A percentile compares a stretch with the other conserved stretches of the same genome.
Evolutionary conservation across 768 basidiomycete genomes (phyloP).

Genomic region (Russula emetica): DNA sequence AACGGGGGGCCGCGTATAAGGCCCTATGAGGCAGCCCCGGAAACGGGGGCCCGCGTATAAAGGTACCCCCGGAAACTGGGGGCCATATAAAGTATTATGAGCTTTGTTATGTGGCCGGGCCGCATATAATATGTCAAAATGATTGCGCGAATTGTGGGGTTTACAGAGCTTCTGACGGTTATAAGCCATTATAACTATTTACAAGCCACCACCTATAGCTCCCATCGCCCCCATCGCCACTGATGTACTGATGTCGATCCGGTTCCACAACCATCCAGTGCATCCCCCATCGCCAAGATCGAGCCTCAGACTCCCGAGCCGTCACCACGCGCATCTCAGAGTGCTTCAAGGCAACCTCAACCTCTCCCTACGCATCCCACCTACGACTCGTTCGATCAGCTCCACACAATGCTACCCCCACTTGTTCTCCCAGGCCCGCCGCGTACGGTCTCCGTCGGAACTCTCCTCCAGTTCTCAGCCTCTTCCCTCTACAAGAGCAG

Average conservation of each 20-base stretch:
- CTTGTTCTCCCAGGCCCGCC: slow-evolving; percentile 11
- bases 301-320: slow-evolving; percentile 24
- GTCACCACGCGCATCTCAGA: slow-evolving; percentile 12
- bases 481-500: slow-evolving; percentile 18
- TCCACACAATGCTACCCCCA: slow-evolving; percentile 1
- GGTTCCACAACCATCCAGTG: not conserved
- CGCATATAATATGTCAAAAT: no score
- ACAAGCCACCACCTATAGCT: no score
- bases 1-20: no score
- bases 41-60: no score
- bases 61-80: no score
- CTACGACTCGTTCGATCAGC: slow-evolving; percentile 10
- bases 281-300: no score
- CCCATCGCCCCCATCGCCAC: not conserved
- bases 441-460: slow-evolving; percentile 21
- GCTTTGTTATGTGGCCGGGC: no score
- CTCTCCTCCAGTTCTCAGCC: slow-evolving; percentile 19
- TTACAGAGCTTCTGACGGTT: no score
- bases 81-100: no score
- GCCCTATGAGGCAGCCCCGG: no score
- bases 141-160: no score
- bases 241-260: not conserved
- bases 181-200: no score
- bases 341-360: slow-evolving; percentile 18
- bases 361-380: slow-evolving; percentile 2